phyloP scores from a whole-genome alignment of 2,329 filamentous ascomycete genomes.

The Macrophomina pseudophaseolina region DNA sequence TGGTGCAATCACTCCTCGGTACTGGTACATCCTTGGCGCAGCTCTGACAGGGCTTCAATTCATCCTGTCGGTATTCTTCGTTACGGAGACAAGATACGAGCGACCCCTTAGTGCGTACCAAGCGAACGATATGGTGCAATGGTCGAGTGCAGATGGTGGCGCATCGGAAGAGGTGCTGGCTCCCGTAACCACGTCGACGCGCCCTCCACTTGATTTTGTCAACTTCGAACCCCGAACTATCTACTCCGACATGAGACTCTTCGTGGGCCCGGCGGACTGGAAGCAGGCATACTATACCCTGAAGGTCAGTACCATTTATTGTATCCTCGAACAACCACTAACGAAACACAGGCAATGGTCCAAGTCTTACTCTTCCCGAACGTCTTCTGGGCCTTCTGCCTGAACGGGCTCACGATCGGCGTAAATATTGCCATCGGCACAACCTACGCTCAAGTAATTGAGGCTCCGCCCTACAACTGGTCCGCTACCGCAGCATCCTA shows the following conservation, averaged over 20 bases:
- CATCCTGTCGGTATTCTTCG: constrained; percentile 45
- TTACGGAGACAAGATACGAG: constrained; percentile 52
- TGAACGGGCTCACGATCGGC: constrained; percentile 49
- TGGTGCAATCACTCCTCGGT: constrained; percentile 45
- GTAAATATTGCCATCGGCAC: constrained; percentile 52
- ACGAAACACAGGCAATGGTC: constrained; percentile 35
- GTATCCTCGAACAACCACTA: not conserved
- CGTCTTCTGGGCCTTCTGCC: constrained; percentile 48
- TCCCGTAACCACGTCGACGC: constrained; percentile 30
- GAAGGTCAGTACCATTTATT: constrained; percentile 24
- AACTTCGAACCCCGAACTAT: constrained; percentile 46
- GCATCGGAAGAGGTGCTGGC: constrained; percentile 30
- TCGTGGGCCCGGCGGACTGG: constrained; percentile 49
- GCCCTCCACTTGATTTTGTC: constrained; percentile 42
- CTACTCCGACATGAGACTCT: constrained; percentile 47
- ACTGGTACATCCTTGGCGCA: constrained; percentile 53
- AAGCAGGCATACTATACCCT: constrained; percentile 37
- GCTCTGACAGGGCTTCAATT: constrained; percentile 42
- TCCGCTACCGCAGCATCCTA: constrained; percentile 42
- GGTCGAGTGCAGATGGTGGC: constrained; percentile 32
- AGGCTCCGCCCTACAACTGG: constrained; percentile 46
- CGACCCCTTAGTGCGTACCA: constrained; percentile 43
- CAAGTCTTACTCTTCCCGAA: constrained; percentile 37
- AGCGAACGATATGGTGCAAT: constrained; percentile 29
- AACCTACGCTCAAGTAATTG: constrained; percentile 47